These are phyloP conservation scores for Dryadomyces sulphureus DNA, from an alignment of 2,329 filamentous ascomycete genomes.

Conservation along the genomic window DNA sequence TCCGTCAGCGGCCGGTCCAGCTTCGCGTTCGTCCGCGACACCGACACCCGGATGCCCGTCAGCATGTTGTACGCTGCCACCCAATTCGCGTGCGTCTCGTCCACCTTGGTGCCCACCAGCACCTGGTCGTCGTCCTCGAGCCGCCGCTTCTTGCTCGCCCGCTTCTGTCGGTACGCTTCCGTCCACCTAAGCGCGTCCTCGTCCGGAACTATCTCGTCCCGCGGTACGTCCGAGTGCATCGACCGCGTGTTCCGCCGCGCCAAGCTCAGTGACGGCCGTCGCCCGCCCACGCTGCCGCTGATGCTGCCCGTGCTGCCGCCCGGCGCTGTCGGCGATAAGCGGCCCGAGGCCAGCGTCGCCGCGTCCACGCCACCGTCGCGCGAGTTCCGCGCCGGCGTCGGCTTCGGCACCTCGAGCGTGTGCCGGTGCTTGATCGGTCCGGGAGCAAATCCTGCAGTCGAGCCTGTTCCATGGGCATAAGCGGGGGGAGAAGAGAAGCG, in stretches of 20 bases:
- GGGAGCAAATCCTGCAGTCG: slow-evolving; percentile 31
- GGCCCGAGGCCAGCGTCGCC: slow-evolving; percentile 50
- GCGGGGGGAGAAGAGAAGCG: slow-evolving; percentile 51
- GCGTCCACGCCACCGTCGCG: slow-evolving; percentile 57
- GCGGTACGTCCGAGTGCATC: slow-evolving; percentile 66
- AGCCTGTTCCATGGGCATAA: slow-evolving; percentile 27
- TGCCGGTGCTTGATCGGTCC: slow-evolving; percentile 62
- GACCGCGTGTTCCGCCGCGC: slow-evolving; percentile 71
- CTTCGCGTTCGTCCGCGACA: slow-evolving; percentile 93
- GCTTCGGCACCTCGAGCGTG: slow-evolving; percentile 73
- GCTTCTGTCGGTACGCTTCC: slow-evolving; percentile 81
- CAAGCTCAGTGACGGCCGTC: slow-evolving; percentile 72
- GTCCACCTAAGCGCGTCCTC: slow-evolving; percentile 88
- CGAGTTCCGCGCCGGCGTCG: slow-evolving; percentile 49
- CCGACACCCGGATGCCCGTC: slow-evolving; percentile 92
- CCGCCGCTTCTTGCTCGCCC: slow-evolving; percentile 71
- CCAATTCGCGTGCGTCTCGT: slow-evolving; percentile 94
- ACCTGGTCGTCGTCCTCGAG: slow-evolving; percentile 85
- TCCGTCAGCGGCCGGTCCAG: slow-evolving; percentile 80
- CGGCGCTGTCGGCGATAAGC: slow-evolving; percentile 57
- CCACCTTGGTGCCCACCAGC: slow-evolving; percentile 91
- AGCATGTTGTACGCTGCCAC: slow-evolving; percentile 99
- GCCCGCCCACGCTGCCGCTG: slow-evolving; percentile 26
- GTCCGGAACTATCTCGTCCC: slow-evolving; percentile 73
- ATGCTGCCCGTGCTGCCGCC: slow-evolving; percentile 35